These are phyloP conservation scores for Eruca vesicaria DNA, from an alignment of 441 rosid species.

Conservation along the genomic window DNA sequence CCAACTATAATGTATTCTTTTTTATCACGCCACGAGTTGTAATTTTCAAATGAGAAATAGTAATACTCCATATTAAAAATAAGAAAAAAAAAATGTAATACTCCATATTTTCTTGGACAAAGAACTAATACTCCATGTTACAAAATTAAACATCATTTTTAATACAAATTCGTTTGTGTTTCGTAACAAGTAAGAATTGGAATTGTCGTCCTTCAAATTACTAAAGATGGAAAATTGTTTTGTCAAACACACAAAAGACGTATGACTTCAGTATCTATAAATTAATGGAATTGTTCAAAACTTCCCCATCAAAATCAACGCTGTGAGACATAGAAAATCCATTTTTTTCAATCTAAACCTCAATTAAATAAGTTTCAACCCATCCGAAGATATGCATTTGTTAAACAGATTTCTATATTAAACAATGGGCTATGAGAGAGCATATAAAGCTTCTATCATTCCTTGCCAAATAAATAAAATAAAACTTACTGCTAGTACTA, in stretches of 20 bases:
- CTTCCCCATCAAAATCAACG: not conserved
- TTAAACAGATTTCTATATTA: slow-evolving; percentile 18
- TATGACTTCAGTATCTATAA: not conserved
- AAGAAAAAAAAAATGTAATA: too few relatives aligned
- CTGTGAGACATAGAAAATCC: not conserved
- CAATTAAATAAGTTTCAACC: not conserved
- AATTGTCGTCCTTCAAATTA: not conserved
- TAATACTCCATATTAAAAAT: not conserved
- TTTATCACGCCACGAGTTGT: not conserved
- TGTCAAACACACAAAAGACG: slow-evolving; percentile 18
- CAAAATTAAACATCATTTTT: not conserved
- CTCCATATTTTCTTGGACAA: too few relatives aligned
- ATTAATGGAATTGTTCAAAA: not conserved
- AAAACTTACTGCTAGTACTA: not conserved
- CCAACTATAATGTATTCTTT: not conserved
- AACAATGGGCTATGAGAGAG: slow-evolving; percentile 1
- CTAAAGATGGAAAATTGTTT: not conserved
- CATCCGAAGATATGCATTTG: not conserved
- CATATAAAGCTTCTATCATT: slow-evolving; percentile 18
- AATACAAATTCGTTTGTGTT: not conserved
- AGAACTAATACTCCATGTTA: not conserved
- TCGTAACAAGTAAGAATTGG: not conserved
- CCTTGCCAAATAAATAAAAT: slow-evolving; percentile 10
- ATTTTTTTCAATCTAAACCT: too few relatives aligned
- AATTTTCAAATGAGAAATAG: not conserved